phyloP scores from a whole-genome alignment of 768 basidiomycete genomes.

The Russula sp. region DNA sequence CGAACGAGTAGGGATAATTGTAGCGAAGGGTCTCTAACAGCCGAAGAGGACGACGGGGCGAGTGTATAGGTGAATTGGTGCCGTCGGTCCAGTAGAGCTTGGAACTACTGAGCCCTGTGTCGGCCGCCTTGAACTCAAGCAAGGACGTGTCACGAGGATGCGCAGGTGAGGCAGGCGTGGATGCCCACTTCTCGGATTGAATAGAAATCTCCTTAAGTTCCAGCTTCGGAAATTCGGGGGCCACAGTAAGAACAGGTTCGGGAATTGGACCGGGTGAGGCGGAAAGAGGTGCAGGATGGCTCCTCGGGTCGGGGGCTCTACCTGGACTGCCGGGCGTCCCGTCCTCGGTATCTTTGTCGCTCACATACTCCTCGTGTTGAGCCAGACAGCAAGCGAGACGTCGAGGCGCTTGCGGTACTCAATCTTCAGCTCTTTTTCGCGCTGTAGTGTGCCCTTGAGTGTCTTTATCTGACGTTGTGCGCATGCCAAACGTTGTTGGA shows the following conservation, averaged over 20 bases:
- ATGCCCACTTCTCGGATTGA: conserved; percentile 74
- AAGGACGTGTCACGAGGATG: conserved; percentile 34
- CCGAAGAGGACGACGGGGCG: conserved; percentile 42
- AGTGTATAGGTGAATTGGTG: conserved; percentile 37
- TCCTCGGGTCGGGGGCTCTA: too few relatives aligned
- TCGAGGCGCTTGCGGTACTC: conserved; percentile 55
- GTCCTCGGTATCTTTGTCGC: conserved; percentile 46
- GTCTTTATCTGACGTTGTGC: too few relatives aligned
- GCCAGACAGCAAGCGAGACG: conserved; percentile 43
- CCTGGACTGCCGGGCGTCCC: conserved; percentile 12
- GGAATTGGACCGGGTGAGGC: conserved; percentile 23
- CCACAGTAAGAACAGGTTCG: conserved; percentile 31
- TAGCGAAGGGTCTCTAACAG: conserved; percentile 53
- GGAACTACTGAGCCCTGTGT: conserved; percentile 63
- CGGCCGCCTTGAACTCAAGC: conserved; percentile 54
- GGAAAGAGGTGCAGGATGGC: neutral
- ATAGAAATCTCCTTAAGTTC: conserved; percentile 72
- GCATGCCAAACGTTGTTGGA: conserved; percentile 79
- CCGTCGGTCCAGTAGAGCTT: conserved; percentile 40
- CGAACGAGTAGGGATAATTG: conserved; percentile 48
- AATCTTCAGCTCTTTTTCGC: conserved; percentile 81
- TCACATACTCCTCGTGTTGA: conserved; percentile 45
- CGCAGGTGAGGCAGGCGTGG: conserved; percentile 39
- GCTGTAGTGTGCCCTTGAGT: conserved; percentile 70
- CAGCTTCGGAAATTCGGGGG: conserved; percentile 47